Evolutionary conservation across 345 rosid genomes (phyloP), one percentile per base, ranked within the genome.

Genomic region (Clausena lansium): DNA sequence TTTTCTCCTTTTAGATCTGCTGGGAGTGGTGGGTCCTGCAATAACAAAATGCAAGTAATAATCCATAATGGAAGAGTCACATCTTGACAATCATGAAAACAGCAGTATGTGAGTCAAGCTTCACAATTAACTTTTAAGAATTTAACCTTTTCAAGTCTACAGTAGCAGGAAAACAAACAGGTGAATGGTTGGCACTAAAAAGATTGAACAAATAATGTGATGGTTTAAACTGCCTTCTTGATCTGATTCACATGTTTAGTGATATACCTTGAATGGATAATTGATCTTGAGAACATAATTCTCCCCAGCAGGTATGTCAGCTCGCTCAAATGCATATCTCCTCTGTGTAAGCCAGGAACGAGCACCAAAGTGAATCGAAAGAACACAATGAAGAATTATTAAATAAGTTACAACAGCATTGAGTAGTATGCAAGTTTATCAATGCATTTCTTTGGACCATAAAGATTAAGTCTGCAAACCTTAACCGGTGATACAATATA

Each of bases 1-100:
- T 84, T 89, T 86, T 92, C 86, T 70, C 99, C 99, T 80, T 86
- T 91, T 58, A 90, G 86, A 85, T 94, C 98, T 78, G 91, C 83
- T 71, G 99, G 94, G 78, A 96, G 89, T 79, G 98, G 94, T 50
- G 93, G 95, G 67, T 96, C 95, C 99, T 96, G 83, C 67, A 81
- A 65, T 66, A 57, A 70, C 59, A 72, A 61, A 80, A 62, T 55
- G 0, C 39, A 22, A 62, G 54, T 4, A 66, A 41, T 45, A 61
- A 67, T 67, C 62, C 50, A 70, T 8, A 73, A 63, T n/a, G 58
- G 41, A 15, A 71, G 62, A 70, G 20, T 24, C 36, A 36, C 13
- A 68, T 38, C 35, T 38, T 64, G n/a, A 20, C 38, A 45, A 9
- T 8, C 9, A 32, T 57, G 50, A 80, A 58, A 60, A 62, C 22